Conservation (phyloP, 345 rosid genomes). For the Microthlaspi erraticum region DNA sequence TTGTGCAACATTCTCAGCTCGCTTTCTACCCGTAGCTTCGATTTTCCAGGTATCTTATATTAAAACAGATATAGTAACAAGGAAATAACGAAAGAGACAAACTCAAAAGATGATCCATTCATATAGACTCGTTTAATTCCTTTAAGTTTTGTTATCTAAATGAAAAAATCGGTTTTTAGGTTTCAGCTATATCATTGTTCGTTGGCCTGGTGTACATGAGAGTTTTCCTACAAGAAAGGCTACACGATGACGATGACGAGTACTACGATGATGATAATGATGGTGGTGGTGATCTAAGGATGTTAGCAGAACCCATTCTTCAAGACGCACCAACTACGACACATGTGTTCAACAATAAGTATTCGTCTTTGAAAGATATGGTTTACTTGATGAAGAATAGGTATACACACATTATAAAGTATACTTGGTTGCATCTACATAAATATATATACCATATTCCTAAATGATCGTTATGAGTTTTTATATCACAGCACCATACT, state of each 20-base stretch:
- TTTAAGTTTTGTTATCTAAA: neutral
- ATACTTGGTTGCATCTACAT: neutral
- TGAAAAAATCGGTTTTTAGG: conserved; percentile 39
- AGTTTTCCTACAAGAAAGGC: conserved; percentile 68
- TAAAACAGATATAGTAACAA: neutral
- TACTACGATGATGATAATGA: conserved; percentile 2
- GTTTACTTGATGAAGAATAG: conserved; percentile 60
- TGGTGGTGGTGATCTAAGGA: neutral
- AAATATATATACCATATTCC: neutral
- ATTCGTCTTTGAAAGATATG: conserved; percentile 56
- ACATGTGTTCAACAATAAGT: conserved; percentile 46
- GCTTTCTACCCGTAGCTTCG: conserved; percentile 59
- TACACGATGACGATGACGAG: conserved; percentile 24
- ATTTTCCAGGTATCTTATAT: conserved; percentile 63
- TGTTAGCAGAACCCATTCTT: conserved; percentile 56
- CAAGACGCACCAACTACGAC: conserved; percentile 27
- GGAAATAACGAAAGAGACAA: neutral
- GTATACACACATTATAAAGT: conserved; percentile 34
- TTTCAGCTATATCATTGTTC: conserved; percentile 58
- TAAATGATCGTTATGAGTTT: neutral
- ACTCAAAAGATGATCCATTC: neutral
- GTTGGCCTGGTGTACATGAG: conserved; percentile 75
- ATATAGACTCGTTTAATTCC: neutral
- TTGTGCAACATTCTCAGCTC: conserved; percentile 66
- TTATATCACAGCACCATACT: conserved; percentile 57